Evolutionary conservation across 768 basidiomycete species (phyloP).

Genomic region (Lactarius akahatsu): DNA sequence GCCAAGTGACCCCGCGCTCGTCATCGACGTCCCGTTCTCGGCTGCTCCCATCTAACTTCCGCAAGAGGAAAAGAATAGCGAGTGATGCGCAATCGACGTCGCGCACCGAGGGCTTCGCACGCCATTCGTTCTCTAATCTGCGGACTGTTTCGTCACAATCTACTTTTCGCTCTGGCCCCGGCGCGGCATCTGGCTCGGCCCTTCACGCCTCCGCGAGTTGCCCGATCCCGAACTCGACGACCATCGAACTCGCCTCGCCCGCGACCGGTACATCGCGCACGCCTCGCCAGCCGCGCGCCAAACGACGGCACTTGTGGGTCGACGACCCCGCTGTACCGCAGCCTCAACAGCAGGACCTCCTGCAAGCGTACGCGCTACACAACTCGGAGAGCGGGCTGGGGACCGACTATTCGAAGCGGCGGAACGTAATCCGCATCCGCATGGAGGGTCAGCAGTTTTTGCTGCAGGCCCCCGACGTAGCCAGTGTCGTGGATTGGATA

Average conservation of each 20-base stretch:
- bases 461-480: conserved; percentile 80
- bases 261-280: not conserved
- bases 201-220: not conserved
- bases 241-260: not conserved
- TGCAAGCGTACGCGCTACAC: conserved; percentile 79
- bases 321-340: conserved; percentile 35
- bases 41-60: conserved; percentile 24
- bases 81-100: conserved; percentile 4
- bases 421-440: conserved; percentile 89
- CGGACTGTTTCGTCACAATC: conserved; percentile 19
- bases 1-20: not conserved
- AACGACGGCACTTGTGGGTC: conserved; percentile 23
- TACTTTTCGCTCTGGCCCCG: not conserved
- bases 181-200: not conserved
- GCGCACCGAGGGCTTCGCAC: not conserved
- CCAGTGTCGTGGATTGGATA: conserved; percentile 91
- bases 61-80: conserved; percentile 13
- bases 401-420: conserved; percentile 91
- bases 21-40: conserved; percentile 15
- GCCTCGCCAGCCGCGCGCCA: conserved; percentile 2
- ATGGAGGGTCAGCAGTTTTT: conserved; percentile 97
- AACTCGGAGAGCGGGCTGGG: conserved; percentile 92
- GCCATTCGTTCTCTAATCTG: conserved; percentile 24
- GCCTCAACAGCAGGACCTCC: conserved; percentile 52
- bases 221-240: not conserved